These are phyloP conservation scores for Pichia sp. DNA, from an alignment of 1,139 yeast species.

Conservation along the genomic window DNA sequence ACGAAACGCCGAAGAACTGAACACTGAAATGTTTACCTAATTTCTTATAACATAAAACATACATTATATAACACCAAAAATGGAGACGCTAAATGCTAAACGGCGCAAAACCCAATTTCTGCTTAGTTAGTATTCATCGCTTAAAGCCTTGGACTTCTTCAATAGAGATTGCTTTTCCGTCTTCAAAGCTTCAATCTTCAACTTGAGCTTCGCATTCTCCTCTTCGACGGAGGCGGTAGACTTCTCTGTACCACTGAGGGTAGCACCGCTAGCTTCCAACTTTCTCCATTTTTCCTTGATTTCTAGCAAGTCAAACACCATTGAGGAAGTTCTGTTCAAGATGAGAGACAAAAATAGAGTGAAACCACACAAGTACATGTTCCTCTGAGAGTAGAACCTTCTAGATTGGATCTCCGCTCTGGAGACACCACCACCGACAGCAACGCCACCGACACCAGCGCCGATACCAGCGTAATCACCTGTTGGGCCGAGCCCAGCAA, in stretches of 20 bases:
- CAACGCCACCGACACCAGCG: conserved; percentile 28
- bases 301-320: conserved; percentile 67
- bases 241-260: not conserved
- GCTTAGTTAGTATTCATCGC: conserved; percentile 44
- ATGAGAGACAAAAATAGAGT: conserved; percentile 85
- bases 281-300: conserved; percentile 49
- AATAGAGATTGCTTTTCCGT: conserved; percentile 59
- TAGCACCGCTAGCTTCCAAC: conserved; percentile 44
- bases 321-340: conserved; percentile 75
- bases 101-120: not conserved
- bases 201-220: conserved; percentile 31
- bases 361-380: conserved; percentile 94
- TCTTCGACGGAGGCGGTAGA: no score
- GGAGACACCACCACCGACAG: conserved; percentile 34
- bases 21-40: not conserved
- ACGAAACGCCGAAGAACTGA: conserved; percentile 27
- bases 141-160: conserved; percentile 62
- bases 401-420: conserved; percentile 82
- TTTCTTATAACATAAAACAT: not conserved
- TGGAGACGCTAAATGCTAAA: not conserved
- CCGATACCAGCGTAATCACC: not conserved
- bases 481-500: conserved; percentile 21
- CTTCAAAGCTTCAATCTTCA: conserved; percentile 52
- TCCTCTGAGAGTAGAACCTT: conserved; percentile 92
- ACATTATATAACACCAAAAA: no score